phyloP scores from a whole-genome alignment of 129 eudicot species.

The Chrysanthemum seticuspe region DNA sequence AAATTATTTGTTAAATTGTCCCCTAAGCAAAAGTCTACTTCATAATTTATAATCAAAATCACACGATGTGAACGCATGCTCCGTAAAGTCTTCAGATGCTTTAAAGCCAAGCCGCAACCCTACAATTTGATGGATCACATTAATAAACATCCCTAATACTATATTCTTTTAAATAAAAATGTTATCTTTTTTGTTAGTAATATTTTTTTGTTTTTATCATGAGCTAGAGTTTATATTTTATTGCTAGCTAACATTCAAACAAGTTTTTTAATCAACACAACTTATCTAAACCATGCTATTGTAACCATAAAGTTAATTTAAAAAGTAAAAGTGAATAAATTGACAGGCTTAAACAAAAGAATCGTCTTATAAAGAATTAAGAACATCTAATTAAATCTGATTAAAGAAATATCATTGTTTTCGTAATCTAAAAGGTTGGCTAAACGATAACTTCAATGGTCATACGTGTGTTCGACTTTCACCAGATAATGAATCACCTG shows the following conservation, averaged over 20 bases:
- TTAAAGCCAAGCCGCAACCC: conserved; percentile 23
- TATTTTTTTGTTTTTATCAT: no score
- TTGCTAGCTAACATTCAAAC: no score
- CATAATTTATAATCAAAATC: conserved; percentile 1
- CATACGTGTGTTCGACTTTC: conserved; percentile 2
- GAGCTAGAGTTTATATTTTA: no score
- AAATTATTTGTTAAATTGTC: conserved; percentile 9
- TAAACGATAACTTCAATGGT: conserved; percentile 25
- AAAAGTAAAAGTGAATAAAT: background rate
- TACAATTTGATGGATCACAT: conserved; percentile 14
- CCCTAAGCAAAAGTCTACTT: conserved; percentile 18
- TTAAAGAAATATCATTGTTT: background rate
- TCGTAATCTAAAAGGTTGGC: conserved; percentile 20
- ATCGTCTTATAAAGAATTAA: conserved; percentile 5
- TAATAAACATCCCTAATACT: background rate
- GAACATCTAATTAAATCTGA: background rate
- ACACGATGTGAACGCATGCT: conserved; percentile 31
- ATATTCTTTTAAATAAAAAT: background rate
- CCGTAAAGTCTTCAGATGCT: conserved; percentile 19
- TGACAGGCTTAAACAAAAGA: background rate
- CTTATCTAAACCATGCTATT: background rate
- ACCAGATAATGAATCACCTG: conserved; percentile 7
- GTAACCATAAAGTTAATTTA: background rate
- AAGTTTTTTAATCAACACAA: background rate
- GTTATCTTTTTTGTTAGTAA: background rate